phyloP scores from a whole-genome alignment of 2,329 filamentous ascomycete species.

The Teratosphaeria zuluensis region DNA sequence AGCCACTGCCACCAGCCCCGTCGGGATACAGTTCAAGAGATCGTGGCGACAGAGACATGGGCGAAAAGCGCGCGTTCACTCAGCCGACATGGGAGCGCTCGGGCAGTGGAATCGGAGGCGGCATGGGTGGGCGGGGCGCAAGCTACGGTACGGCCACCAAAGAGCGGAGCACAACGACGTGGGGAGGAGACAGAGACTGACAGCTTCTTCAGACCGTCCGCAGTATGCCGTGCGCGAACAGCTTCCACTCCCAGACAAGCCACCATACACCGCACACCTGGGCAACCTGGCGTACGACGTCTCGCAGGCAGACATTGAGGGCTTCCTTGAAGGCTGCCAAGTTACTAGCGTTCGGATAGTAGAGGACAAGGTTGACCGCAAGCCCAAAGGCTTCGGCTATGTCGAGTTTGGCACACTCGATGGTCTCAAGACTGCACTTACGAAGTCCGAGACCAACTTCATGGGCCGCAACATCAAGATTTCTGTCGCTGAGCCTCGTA shows the following conservation, averaged over 20 bases:
- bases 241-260: constrained; percentile 79
- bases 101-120: constrained; percentile 12
- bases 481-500: constrained; percentile 96
- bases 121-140: constrained; percentile 15
- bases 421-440: constrained; percentile 82
- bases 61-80: constrained; percentile 41
- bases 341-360: constrained; percentile 91
- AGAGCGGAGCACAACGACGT: neutral
- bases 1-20: constrained; percentile 23
- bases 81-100: constrained; percentile 21
- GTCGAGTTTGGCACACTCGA: constrained; percentile 86
- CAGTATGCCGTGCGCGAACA: constrained; percentile 52
- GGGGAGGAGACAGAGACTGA: constrained; percentile 7
- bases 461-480: constrained; percentile 84
- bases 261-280: constrained; percentile 89
- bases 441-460: constrained; percentile 70
- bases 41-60: constrained; percentile 15
- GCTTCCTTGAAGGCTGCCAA: constrained; percentile 77
- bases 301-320: constrained; percentile 68
- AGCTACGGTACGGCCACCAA: constrained; percentile 22
- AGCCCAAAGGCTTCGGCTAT: constrained; percentile 96
- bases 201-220: constrained; percentile 25
- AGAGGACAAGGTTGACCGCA: constrained; percentile 86
- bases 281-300: constrained; percentile 96
- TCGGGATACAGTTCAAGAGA: constrained; percentile 17